Conservation (phyloP, 73 alveolate species). For the Paramecium biaurelia region DNA sequence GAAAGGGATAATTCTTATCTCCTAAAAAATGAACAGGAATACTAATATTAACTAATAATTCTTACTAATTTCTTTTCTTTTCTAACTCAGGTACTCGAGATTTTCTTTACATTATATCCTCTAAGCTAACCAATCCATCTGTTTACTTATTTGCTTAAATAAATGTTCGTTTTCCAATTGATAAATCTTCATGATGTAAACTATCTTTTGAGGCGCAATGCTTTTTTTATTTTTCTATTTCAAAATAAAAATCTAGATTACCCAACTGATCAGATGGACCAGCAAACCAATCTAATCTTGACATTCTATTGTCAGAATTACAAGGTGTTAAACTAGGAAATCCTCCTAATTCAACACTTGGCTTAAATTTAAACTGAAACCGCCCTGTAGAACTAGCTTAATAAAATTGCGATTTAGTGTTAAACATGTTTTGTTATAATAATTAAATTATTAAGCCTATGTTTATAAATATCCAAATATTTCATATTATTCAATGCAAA, state of each 20-base stretch:
- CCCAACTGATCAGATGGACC: conserved; percentile 34
- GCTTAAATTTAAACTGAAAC: conserved; percentile 13
- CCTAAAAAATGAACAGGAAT: conserved; percentile 22
- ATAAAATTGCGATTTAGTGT: conserved; percentile 36
- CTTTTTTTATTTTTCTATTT: neutral
- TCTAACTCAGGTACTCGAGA: neutral
- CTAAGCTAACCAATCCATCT: neutral
- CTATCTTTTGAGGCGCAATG: neutral
- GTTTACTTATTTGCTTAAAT: conserved; percentile 5
- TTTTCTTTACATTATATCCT: conserved; percentile 32
- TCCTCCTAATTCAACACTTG: conserved; percentile 24
- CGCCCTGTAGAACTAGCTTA: conserved; percentile 36
- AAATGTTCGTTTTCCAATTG: conserved; percentile 12
- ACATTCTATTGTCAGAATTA: neutral
- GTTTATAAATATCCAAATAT: neutral
- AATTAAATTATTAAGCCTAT: neutral
- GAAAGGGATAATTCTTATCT: conserved; percentile 37
- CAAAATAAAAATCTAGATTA: neutral
- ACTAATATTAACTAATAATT: neutral
- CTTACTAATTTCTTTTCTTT: conserved; percentile 10
- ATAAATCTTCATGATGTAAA: conserved; percentile 18
- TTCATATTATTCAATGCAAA: neutral
- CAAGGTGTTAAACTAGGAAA: conserved; percentile 29
- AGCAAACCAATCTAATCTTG: neutral
- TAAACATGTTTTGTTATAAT: neutral